Percentiles rank a stretch among this genome's conserved stretches.
Conservation (phyloP, 805 yeast species). For the Schizosaccharomyces pombe region ASM294v3 CU329670.1:212001-212500, state of each 20-base stretch:
- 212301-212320: slow-evolving; percentile 32
- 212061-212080: slow-evolving; percentile 68
- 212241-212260: slow-evolving; percentile 83
- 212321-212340: slow-evolving; percentile 37
- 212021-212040: slow-evolving; percentile 17
- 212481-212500: slow-evolving; percentile 35
- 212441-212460: slow-evolving; percentile 46
- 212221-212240: slow-evolving; percentile 45
- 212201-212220: slow-evolving; percentile 84
- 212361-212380: slow-evolving; percentile 50
- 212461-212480: slow-evolving; percentile 59
- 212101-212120: slow-evolving; percentile 83
- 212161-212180: slow-evolving; percentile 77
- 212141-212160: slow-evolving; percentile 45
- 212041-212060: slow-evolving; percentile 61
- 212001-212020: neutral
- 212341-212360: slow-evolving; percentile 79
- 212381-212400: slow-evolving; percentile 17
- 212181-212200: slow-evolving; percentile 71
- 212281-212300: slow-evolving; percentile 75
- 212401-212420: slow-evolving; percentile 32
- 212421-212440: slow-evolving; percentile 14
- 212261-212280: slow-evolving; percentile 64
- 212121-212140: slow-evolving; percentile 63
- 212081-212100: slow-evolving; percentile 74